Percentiles rank a stretch among this genome's conserved stretches.
phyloP scores from a whole-genome alignment of 2,329 filamentous ascomycete species.

The Whalleya microplaca region DNA sequence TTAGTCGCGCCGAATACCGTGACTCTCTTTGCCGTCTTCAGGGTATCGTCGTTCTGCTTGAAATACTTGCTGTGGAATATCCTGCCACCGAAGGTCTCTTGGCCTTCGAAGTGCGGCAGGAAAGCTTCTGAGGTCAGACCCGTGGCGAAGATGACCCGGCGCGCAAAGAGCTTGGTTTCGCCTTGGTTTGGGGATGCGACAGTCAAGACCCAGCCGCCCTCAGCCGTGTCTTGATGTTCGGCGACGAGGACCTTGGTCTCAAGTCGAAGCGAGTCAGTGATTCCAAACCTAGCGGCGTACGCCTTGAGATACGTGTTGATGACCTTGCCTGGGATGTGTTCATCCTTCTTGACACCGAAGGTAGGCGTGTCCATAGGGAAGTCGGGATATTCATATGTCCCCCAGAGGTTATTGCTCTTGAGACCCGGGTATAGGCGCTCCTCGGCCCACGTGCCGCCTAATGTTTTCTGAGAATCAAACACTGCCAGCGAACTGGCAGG shows the following conservation, averaged over 20 bases:
- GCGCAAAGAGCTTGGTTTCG: constrained; percentile 36
- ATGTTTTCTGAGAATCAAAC: constrained; percentile 57
- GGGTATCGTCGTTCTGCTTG: constrained; percentile 35
- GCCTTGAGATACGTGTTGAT: constrained; percentile 60
- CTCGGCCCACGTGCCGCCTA: constrained; percentile 73
- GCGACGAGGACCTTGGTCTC: constrained; percentile 54
- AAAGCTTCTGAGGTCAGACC: constrained; percentile 63
- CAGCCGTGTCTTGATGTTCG: constrained; percentile 48
- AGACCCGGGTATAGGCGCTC: constrained; percentile 70
- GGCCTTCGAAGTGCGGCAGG: constrained; percentile 54
- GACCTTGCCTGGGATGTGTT: constrained; percentile 62
- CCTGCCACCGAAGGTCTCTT: constrained; percentile 52
- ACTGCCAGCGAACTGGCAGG: constrained; percentile 59
- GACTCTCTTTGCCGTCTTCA: constrained; percentile 43
- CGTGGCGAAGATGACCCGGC: constrained; percentile 64
- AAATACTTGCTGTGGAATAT: constrained; percentile 63
- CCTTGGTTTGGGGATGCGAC: constrained; percentile 9
- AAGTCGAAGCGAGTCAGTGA: constrained; percentile 52
- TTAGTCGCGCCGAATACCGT: constrained; percentile 64
- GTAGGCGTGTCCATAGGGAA: constrained; percentile 66
- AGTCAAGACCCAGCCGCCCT: constrained; percentile 39
- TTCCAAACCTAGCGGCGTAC: constrained; percentile 56
- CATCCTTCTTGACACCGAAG: constrained; percentile 48
- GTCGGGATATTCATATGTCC: constrained; percentile 74
- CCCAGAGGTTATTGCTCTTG: constrained; percentile 73